A percentile compares a stretch with the other conserved stretches of the same genome.
Conservation (phyloP, 1,284 basidiomycete genomes). For the Caloboletus inedulis region DNA sequence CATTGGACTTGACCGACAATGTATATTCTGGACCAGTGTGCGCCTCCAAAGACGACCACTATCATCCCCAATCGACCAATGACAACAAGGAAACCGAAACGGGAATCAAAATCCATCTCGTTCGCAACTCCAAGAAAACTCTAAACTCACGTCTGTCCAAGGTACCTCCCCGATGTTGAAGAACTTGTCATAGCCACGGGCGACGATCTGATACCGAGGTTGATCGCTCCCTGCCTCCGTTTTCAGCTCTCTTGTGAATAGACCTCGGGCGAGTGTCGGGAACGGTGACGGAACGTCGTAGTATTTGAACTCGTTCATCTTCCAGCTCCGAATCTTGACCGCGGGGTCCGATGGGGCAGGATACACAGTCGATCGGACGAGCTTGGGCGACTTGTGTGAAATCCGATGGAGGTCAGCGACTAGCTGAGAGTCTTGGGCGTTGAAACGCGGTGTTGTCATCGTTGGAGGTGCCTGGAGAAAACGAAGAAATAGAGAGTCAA, state of each 20-base stretch:
- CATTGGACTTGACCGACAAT: slow-evolving; percentile 94
- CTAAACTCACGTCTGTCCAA: slow-evolving; percentile 79
- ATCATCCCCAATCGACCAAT: not conserved
- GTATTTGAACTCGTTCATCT: slow-evolving; percentile 95
- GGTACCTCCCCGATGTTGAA: slow-evolving; percentile 97
- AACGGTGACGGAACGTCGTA: slow-evolving; percentile 86
- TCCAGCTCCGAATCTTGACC: slow-evolving; percentile 77
- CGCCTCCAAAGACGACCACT: slow-evolving; percentile 79
- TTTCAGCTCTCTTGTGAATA: slow-evolving; percentile 63
- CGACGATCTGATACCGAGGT: slow-evolving; percentile 70
- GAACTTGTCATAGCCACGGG: slow-evolving; percentile 97
- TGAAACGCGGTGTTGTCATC: slow-evolving; percentile 19
- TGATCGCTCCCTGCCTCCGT: slow-evolving; percentile 18
- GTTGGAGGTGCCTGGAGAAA: not conserved
- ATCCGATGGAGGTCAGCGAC: slow-evolving; percentile 50
- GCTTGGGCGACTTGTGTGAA: slow-evolving; percentile 52
- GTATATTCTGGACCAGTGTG: slow-evolving; percentile 82
- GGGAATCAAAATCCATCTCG: not conserved
- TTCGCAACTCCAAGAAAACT: not conserved
- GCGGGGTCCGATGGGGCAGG: slow-evolving; percentile 50
- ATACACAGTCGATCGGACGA: slow-evolving; percentile 57
- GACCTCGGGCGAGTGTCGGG: slow-evolving; percentile 84
- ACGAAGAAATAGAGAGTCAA: slow-evolving; percentile 5
- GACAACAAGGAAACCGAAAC: not conserved
- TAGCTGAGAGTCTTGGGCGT: slow-evolving; percentile 54